Conservation (phyloP, 768 basidiomycete genomes). For the Phaeotremella fagi region DNA sequence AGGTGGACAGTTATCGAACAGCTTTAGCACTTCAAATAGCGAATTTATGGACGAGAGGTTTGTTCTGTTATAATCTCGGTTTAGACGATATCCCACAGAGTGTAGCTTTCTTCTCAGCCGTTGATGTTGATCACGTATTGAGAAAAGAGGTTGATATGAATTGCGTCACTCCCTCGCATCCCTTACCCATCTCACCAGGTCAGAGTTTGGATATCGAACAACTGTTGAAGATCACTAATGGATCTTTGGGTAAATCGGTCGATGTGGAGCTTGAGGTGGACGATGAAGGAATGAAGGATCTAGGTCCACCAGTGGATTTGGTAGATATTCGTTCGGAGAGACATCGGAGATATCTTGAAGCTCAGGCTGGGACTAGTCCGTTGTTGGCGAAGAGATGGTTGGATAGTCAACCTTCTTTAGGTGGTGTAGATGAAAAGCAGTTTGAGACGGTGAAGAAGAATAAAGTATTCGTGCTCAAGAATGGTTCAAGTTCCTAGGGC, state of each 20-base stretch:
- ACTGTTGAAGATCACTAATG: conserved; percentile 64
- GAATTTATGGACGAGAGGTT: conserved; percentile 86
- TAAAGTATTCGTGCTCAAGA: too few species aligned
- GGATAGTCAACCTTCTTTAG: conserved; percentile 5
- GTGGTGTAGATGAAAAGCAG: neutral
- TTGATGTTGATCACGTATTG: conserved; percentile 84
- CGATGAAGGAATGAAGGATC: neutral
- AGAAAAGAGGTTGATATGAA: conserved; percentile 96
- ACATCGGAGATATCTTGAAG: conserved; percentile 14
- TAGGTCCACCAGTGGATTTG: conserved; percentile 2
- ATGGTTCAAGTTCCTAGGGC: neutral
- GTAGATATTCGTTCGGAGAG: conserved; percentile 7
- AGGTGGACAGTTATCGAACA: conserved; percentile 82
- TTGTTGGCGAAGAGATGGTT: conserved; percentile 12
- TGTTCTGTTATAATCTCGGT: conserved; percentile 88
- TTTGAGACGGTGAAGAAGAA: neutral
- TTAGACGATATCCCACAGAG: conserved; percentile 95
- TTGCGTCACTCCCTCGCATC: conserved; percentile 90
- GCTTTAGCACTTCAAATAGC: conserved; percentile 90
- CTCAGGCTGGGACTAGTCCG: conserved; percentile 2
- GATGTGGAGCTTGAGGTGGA: neutral
- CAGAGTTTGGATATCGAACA: conserved; percentile 70
- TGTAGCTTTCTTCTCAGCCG: conserved; percentile 94
- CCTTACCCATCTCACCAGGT: conserved; percentile 74
- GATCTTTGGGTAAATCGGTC: conserved; percentile 38